Evolutionary conservation across 805 yeast genomes (phyloP).

Genomic region (Debaryomyces hansenii): DNA sequence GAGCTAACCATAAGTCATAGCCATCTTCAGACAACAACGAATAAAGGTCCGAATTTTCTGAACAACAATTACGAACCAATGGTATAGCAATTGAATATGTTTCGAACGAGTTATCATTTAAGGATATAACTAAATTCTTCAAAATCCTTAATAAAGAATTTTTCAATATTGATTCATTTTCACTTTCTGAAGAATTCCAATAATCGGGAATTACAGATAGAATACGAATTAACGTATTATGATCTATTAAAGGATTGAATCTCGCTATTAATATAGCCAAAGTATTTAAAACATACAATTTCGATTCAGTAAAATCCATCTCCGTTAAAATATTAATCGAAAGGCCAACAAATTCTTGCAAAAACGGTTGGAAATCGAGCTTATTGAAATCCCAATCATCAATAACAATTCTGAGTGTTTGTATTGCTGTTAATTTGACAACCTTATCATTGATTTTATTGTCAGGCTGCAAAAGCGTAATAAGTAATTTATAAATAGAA

Average conservation of each 20-base stretch:
- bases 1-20: slow-evolving; percentile 75
- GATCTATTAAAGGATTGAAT: slow-evolving; percentile 62
- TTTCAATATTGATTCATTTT: slow-evolving; percentile 40
- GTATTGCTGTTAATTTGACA: slow-evolving; percentile 74
- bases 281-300: slow-evolving; percentile 68
- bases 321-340: slow-evolving; percentile 50
- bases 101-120: slow-evolving; percentile 51
- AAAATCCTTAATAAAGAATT: slow-evolving; percentile 51
- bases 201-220: slow-evolving; percentile 61
- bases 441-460: slow-evolving; percentile 64
- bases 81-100: slow-evolving; percentile 63
- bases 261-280: slow-evolving; percentile 62
- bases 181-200: slow-evolving; percentile 66
- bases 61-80: slow-evolving; percentile 63
- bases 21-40: slow-evolving; percentile 83
- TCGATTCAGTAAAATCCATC: slow-evolving; percentile 68
- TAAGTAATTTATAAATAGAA: slow-evolving; percentile 58
- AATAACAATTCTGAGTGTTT: slow-evolving; percentile 64
- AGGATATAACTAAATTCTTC: slow-evolving; percentile 53
- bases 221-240: slow-evolving; percentile 50
- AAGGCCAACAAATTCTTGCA: slow-evolving; percentile 51
- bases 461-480: slow-evolving; percentile 47
- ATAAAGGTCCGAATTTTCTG: slow-evolving; percentile 33
- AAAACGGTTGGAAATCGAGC: slow-evolving; percentile 62
- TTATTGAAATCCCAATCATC: slow-evolving; percentile 89